Conservation (phyloP, 2,329 filamentous ascomycete genomes). For the Botrytis medusae region DNA sequence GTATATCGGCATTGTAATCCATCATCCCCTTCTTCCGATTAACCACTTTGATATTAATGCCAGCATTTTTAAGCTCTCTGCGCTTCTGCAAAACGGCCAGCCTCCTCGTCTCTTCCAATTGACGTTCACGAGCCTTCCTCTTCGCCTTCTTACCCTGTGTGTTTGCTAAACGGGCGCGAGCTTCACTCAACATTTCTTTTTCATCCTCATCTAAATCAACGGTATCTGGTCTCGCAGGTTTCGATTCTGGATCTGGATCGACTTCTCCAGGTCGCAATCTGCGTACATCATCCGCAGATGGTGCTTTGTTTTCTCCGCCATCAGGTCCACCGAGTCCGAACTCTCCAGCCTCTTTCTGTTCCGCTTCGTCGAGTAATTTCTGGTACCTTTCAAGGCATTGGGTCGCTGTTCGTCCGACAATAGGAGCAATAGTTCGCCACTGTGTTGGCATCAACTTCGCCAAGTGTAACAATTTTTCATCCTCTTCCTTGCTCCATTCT, state of each 20-base stretch:
- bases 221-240: slow-evolving; percentile 91
- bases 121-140: slow-evolving; percentile 90
- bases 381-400: slow-evolving; percentile 97
- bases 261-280: slow-evolving; percentile 87
- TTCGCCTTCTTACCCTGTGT: slow-evolving; percentile 99
- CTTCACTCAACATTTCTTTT: slow-evolving; percentile 99
- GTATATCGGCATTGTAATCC: slow-evolving; percentile 99
- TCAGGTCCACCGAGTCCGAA: slow-evolving; percentile 82
- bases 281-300: slow-evolving; percentile 89
- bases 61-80: slow-evolving; percentile 92
- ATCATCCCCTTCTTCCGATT: slow-evolving; percentile 94
- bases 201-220: slow-evolving; percentile 98
- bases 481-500: slow-evolving; percentile 98
- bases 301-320: slow-evolving; percentile 82
- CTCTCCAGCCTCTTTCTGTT: slow-evolving; percentile 79
- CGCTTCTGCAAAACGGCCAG: slow-evolving; percentile 91
- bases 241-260: slow-evolving; percentile 95
- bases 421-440: slow-evolving; percentile 97
- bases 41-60: slow-evolving; percentile 95
- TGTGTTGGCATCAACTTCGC: slow-evolving; percentile 99
- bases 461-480: slow-evolving; percentile 93
- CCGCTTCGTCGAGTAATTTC: slow-evolving; percentile 92
- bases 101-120: slow-evolving; percentile 90
- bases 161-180: slow-evolving; percentile 91
- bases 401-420: slow-evolving; percentile 93